A percentile compares a stretch with the other conserved stretches of the same genome.
phyloP scores from a whole-genome alignment of 805 yeast species.

The Ogataea degrootiae region DNA sequence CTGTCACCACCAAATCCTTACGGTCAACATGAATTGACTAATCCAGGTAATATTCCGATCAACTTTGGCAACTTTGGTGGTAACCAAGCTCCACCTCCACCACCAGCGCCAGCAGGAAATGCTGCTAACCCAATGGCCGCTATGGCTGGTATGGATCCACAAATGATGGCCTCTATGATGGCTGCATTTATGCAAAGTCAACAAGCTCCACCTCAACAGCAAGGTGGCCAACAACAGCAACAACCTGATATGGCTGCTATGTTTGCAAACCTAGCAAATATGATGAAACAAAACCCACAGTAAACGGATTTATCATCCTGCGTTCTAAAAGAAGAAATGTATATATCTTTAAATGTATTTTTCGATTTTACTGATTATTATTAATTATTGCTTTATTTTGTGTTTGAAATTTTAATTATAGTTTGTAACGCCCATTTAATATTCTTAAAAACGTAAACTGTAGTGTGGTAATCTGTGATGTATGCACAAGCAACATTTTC shows the following conservation, averaged over 20 bases:
- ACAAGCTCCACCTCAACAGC: slow-evolving; percentile 18
- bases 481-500: too few relatives aligned
- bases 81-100: slow-evolving; percentile 12
- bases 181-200: slow-evolving; percentile 27
- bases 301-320: neutral
- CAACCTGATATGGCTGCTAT: slow-evolving; percentile 31
- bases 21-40: slow-evolving; percentile 9
- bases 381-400: too few relatives aligned
- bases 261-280: slow-evolving; percentile 32
- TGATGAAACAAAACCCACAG: slow-evolving; percentile 30
- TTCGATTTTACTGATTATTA: too few relatives aligned
- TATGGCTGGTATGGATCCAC: slow-evolving; percentile 17
- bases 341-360: too few relatives aligned
- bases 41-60: slow-evolving; percentile 21
- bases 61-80: slow-evolving; percentile 17
- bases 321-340: too few relatives aligned
- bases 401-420: too few relatives aligned
- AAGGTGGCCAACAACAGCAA: slow-evolving; percentile 12
- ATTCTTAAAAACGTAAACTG: too few relatives aligned
- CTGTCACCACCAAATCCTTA: slow-evolving; percentile 11
- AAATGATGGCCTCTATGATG: slow-evolving; percentile 32
- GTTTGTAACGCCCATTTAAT: too few relatives aligned
- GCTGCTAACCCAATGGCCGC: slow-evolving; percentile 5
- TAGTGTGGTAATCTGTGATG: too few relatives aligned
- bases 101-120: slow-evolving; percentile 1